A percentile compares a stretch with the other conserved stretches of the same genome.
Evolutionary conservation across 768 basidiomycete genomes (phyloP).

Genomic region (Crassisporium funariophilum): DNA sequence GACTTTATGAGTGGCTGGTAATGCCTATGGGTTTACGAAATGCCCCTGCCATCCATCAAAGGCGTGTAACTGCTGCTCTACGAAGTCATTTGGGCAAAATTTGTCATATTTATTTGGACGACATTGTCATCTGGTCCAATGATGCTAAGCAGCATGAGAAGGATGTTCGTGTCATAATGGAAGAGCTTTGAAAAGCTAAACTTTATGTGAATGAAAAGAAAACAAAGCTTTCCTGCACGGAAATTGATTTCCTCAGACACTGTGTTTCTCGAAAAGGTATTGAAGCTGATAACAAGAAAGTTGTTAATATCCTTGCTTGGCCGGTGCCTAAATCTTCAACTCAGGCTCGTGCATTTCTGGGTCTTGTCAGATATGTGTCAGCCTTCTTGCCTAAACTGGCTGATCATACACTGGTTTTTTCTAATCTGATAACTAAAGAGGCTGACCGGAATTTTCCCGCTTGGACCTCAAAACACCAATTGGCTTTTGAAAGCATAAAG

Average conservation of each 20-base stretch:
- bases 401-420: background rate
- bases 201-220: conserved; percentile 20
- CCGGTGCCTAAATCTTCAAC: conserved; percentile 16
- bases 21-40: conserved; percentile 33
- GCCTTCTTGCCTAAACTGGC: conserved; percentile 16
- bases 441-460: conserved; percentile 8
- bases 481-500: conserved; percentile 16
- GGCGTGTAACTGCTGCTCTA: conserved; percentile 24
- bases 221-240: conserved; percentile 14
- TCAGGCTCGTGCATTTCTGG: conserved; percentile 16
- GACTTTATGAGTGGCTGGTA: conserved; percentile 41
- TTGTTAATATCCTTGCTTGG: conserved; percentile 30
- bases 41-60: conserved; percentile 30
- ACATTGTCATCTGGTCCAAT: conserved; percentile 23
- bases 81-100: conserved; percentile 15
- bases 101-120: conserved; percentile 16
- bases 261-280: conserved; percentile 38
- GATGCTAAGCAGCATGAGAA: conserved; percentile 8
- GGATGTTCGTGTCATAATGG: conserved; percentile 8
- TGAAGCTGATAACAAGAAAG: conserved; percentile 20
- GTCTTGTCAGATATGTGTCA: conserved; percentile 16
- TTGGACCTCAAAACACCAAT: conserved; percentile 6
- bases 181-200: conserved; percentile 2
- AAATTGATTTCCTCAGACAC: conserved; percentile 36
- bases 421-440: conserved; percentile 11